These are phyloP conservation scores for Prinsepia uniflora DNA, from an alignment of 306 rosid species.

Conservation along the genomic window DNA sequence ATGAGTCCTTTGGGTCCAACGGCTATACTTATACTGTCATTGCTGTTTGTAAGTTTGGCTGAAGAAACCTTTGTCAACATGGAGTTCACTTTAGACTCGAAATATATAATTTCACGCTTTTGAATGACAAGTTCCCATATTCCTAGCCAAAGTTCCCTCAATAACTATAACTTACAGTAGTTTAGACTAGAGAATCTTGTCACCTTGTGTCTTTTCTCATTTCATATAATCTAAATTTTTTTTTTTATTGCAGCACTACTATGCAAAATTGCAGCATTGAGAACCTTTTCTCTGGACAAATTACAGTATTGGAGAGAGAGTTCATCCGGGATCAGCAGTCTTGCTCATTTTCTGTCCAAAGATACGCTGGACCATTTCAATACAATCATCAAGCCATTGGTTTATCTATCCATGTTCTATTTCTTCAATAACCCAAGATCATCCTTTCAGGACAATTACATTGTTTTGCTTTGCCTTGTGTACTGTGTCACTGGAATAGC, in stretches of 20 bases:
- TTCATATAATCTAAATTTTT: conserved; percentile 11
- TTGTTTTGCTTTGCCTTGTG: conserved; percentile 37
- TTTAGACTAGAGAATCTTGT: neutral
- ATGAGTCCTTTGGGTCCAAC: conserved; percentile 59
- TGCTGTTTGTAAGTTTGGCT: conserved; percentile 63
- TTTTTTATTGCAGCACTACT: conserved; percentile 33
- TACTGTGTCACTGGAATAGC: conserved; percentile 42
- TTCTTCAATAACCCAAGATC: conserved; percentile 41
- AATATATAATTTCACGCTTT: too few species aligned
- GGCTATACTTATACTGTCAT: conserved; percentile 76
- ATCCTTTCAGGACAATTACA: conserved; percentile 33
- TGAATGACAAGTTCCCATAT: neutral
- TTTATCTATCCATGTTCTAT: conserved; percentile 41
- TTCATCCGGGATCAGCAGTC: conserved; percentile 40
- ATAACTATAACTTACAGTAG: conserved; percentile 2
- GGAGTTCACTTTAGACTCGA: neutral
- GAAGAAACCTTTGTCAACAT: neutral
- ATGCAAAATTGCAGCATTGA: conserved; percentile 35
- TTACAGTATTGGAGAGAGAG: conserved; percentile 43
- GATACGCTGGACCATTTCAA: conserved; percentile 38
- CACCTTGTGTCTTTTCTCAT: conserved; percentile 13
- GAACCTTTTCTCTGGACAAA: conserved; percentile 44
- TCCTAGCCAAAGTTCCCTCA: neutral
- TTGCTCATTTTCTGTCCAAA: conserved; percentile 43
- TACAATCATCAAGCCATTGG: conserved; percentile 37